A percentile compares a stretch with the other conserved stretches of the same genome.
These are phyloP conservation scores for Solanum appendiculatum DNA, from an alignment of 257 asterid species.

Conservation along the genomic window DNA sequence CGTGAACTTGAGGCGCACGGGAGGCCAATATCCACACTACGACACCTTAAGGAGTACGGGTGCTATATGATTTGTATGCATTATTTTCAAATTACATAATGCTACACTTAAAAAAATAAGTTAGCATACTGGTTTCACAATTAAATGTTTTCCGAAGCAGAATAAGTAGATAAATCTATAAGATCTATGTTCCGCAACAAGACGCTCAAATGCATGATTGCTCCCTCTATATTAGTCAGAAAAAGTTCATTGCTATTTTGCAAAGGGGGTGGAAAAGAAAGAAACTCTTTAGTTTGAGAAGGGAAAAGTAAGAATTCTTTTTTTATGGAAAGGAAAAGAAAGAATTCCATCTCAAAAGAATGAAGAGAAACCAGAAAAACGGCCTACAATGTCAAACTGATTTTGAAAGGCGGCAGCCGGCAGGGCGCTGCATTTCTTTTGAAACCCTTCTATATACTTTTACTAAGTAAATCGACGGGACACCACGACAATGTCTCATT, in stretches of 20 bases:
- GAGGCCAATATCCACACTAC: too few species aligned
- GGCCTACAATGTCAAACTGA: background rate
- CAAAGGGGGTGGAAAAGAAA: background rate
- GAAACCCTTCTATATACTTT: background rate
- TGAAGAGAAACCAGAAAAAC: background rate
- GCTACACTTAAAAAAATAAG: background rate
- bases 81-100: background rate
- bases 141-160: background rate
- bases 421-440: background rate
- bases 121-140: background rate
- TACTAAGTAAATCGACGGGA: background rate
- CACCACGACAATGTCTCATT: background rate
- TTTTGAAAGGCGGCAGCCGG: background rate
- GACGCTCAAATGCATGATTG: background rate
- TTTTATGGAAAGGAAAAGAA: background rate
- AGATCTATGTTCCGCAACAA: background rate
- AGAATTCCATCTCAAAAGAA: background rate
- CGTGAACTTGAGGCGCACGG: background rate
- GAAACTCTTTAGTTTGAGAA: background rate
- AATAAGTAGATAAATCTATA: background rate
- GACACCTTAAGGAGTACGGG: too few species aligned
- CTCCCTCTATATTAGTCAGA: background rate
- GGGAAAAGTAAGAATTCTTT: background rate
- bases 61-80: background rate
- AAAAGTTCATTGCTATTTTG: background rate